Base-by-base conservation (phyloP, 306 rosid species). In the Vigna radiata region DNA sequence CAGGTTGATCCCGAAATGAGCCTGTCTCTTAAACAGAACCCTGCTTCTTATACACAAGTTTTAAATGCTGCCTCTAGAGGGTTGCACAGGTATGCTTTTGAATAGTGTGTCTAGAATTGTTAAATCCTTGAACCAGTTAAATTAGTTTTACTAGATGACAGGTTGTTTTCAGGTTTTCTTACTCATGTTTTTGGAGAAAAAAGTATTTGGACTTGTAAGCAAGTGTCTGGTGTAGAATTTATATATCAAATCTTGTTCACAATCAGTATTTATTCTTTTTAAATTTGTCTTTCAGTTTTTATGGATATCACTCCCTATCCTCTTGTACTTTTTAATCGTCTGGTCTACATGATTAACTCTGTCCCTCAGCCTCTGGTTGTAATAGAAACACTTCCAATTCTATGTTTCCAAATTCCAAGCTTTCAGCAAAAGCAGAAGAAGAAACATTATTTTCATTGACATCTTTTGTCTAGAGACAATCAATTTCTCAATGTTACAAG, bases 31-130 rank as follows among this genome's bases (percentile, higher is more conserved):
- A 89, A 91, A 77, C 94, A 88, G 76, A 87, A 80, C 77, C 97
- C 98, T 10, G 96, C 96, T 80, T 76, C 86, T 46, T 94, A 94
- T 71, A 84, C 90, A 2, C 93, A 87, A 68, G 84, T 78, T 83
- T 78, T 91, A 73, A 86, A 78, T 83, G 90, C 90, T 73, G 87
- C 97, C 14, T 89, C 97, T 37, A 85, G 98, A 81, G 94, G 98
- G 65, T 79, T 94, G 83, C 89, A 94, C 87, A 94, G 98, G 98
- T 94, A 75, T 73, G 65, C 66, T 18, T 25, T 50, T 67, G 59
- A 76, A 59, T 62, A 39, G 39, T 76, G 16, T 71, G 39, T 75
- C 33, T 72, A 67, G 72, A 43, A 46, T 63, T 41, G 65, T 79
- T 61, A 70, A 41, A 39, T 16, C 12, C 76, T 68, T 43, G 9